phyloP scores from a whole-genome alignment of 805 yeast genomes.

The Ogataea naganishii region DNA sequence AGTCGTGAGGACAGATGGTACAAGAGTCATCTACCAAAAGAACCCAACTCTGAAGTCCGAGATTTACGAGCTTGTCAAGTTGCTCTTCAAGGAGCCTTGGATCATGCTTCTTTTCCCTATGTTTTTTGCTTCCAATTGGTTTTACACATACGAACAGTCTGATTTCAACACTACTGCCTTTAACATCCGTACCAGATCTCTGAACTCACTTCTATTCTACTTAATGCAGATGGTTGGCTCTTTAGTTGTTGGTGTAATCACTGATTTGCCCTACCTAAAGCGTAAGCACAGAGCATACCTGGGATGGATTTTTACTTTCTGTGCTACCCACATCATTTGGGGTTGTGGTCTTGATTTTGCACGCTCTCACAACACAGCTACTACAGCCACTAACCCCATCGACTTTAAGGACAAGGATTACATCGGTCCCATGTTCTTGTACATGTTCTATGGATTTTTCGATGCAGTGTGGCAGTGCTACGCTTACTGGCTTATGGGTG shows the following conservation, averaged over 20 bases:
- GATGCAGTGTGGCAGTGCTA: slow-evolving; percentile 56
- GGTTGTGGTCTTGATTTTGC: slow-evolving; percentile 46
- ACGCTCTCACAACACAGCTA: slow-evolving; percentile 11
- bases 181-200: slow-evolving; percentile 51
- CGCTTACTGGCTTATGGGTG: slow-evolving; percentile 51
- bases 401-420: slow-evolving; percentile 40
- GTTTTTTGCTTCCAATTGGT: slow-evolving; percentile 59
- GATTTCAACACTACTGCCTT: slow-evolving; percentile 47
- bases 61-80: slow-evolving; percentile 24
- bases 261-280: slow-evolving; percentile 33
- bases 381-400: slow-evolving; percentile 20
- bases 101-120: slow-evolving; percentile 47
- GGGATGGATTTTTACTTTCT: slow-evolving; percentile 31
- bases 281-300: slow-evolving; percentile 38
- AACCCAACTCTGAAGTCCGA: slow-evolving; percentile 34
- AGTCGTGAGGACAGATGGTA: slow-evolving; percentile 42
- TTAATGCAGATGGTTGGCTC: slow-evolving; percentile 53
- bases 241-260: slow-evolving; percentile 33
- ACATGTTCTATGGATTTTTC: slow-evolving; percentile 51
- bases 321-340: slow-evolving; percentile 41
- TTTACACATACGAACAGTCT: slow-evolving; percentile 57
- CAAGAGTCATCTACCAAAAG: slow-evolving; percentile 34
- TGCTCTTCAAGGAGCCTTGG: slow-evolving; percentile 15
- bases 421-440: slow-evolving; percentile 53
- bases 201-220: slow-evolving; percentile 57